Conservation (phyloP, 2,329 filamentous ascomycete species). For the Alternaria gansuensis region DNA sequence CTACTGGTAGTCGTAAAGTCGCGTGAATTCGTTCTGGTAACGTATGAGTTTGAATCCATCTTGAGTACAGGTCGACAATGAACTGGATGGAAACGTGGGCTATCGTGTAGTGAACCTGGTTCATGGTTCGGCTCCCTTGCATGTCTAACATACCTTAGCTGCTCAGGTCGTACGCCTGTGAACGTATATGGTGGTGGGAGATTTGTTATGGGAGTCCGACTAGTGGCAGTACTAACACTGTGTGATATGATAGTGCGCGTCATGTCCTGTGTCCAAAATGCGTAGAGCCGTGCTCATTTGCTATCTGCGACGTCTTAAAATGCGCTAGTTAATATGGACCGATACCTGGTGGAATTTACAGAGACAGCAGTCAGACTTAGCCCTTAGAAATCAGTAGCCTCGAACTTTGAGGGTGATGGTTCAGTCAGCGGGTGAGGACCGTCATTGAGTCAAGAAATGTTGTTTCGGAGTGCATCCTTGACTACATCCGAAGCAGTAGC, state of each 20-base stretch:
- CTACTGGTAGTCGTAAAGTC: slow-evolving; percentile 52
- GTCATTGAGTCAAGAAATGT: slow-evolving; percentile 31
- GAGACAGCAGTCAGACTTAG: not conserved
- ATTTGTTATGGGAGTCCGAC: slow-evolving; percentile 36
- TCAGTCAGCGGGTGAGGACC: slow-evolving; percentile 26
- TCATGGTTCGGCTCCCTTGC: slow-evolving; percentile 26
- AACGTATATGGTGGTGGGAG: slow-evolving; percentile 47
- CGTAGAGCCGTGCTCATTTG: not conserved
- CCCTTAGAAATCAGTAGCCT: not conserved
- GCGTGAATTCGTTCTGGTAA: slow-evolving; percentile 52
- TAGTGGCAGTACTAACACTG: slow-evolving; percentile 25
- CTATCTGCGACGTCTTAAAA: not conserved
- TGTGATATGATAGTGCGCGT: slow-evolving; percentile 23
- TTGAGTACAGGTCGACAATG: not conserved
- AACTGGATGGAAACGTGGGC: not conserved
- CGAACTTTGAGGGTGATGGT: slow-evolving; percentile 16
- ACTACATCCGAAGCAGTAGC: slow-evolving; percentile 17
- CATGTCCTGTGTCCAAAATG: slow-evolving; percentile 9
- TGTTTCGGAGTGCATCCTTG: slow-evolving; percentile 33
- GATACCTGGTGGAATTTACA: not conserved
- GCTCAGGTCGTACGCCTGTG: slow-evolving; percentile 28
- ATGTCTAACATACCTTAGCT: slow-evolving; percentile 30
- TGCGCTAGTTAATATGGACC: not conserved
- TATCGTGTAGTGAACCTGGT: not conserved
- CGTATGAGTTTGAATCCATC: not conserved